phyloP scores from a whole-genome alignment of 2,329 filamentous ascomycete species.

The Fusarium fracticaudum region DNA sequence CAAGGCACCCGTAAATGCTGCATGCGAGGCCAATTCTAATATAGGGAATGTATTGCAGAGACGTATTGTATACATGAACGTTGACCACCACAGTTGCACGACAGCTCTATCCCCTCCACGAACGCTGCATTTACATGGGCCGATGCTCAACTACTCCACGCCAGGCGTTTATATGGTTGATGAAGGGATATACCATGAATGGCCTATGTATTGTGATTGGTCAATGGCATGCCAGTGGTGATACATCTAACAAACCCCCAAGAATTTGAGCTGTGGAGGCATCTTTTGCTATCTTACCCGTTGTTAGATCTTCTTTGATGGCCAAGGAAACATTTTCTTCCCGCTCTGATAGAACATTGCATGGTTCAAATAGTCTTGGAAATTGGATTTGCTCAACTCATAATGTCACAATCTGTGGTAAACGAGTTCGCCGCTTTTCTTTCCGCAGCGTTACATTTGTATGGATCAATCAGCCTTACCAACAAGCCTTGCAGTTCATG shows the following conservation, averaged over 20 bases:
- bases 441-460: background rate
- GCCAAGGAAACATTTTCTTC: background rate
- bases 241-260: background rate
- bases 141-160: background rate
- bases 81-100: background rate
- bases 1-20: background rate
- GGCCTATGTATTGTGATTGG: background rate
- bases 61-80: background rate
- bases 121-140: background rate
- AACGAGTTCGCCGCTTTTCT: background rate
- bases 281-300: background rate
- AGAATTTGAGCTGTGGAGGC: background rate
- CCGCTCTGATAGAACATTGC: background rate
- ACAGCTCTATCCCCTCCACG: background rate
- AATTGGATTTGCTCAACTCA: background rate
- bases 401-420: background rate
- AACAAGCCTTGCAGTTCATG: background rate
- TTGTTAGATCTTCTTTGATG: background rate
- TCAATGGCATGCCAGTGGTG: background rate
- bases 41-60: background rate
- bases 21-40: background rate
- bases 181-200: background rate
- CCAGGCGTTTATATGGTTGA: background rate
- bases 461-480: conserved; percentile 2
- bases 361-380: background rate